These are phyloP conservation scores for Lotus japonicus DNA, from an alignment of 306 rosid species.

Conservation along the genomic window DNA sequence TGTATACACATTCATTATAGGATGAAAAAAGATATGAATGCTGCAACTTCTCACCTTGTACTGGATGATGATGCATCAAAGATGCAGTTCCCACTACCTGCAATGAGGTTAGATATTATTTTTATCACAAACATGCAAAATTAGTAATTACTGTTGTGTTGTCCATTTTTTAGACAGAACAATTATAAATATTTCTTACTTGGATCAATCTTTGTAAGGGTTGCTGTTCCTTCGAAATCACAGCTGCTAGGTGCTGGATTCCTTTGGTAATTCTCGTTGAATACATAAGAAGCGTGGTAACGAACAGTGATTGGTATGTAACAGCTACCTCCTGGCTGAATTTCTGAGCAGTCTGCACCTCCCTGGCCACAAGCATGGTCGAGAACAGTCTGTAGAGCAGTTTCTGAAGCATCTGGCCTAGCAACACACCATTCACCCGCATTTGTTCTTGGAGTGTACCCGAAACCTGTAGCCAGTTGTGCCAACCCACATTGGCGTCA, in stretches of 20 bases:
- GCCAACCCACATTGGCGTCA: too few relatives aligned
- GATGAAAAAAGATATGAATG: conserved; percentile 16
- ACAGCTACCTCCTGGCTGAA: conserved; percentile 69
- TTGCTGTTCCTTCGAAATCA: conserved; percentile 74
- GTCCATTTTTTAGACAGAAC: background rate
- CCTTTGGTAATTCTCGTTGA: conserved; percentile 78
- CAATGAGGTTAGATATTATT: conserved; percentile 19
- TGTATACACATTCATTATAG: background rate
- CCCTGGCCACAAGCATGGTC: conserved; percentile 94
- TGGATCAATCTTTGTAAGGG: conserved; percentile 62
- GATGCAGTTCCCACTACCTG: conserved; percentile 70
- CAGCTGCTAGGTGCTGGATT: conserved; percentile 81
- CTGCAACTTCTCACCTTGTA: conserved; percentile 42
- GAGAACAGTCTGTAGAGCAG: conserved; percentile 77
- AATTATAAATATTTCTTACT: conserved; percentile 52
- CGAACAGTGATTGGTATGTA: conserved; percentile 62
- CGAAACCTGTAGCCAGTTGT: too few relatives aligned
- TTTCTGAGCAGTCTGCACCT: conserved; percentile 68
- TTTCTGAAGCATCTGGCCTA: conserved; percentile 55
- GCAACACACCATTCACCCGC: conserved; percentile 86
- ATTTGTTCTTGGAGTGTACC: conserved; percentile 28
- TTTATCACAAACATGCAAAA: background rate
- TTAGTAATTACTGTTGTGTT: too few relatives aligned
- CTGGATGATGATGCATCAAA: conserved; percentile 33
- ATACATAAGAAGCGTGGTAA: conserved; percentile 89